Evolutionary conservation across 2,329 filamentous ascomycete species (phyloP).

Genomic region (Aspergillus sp.): DNA sequence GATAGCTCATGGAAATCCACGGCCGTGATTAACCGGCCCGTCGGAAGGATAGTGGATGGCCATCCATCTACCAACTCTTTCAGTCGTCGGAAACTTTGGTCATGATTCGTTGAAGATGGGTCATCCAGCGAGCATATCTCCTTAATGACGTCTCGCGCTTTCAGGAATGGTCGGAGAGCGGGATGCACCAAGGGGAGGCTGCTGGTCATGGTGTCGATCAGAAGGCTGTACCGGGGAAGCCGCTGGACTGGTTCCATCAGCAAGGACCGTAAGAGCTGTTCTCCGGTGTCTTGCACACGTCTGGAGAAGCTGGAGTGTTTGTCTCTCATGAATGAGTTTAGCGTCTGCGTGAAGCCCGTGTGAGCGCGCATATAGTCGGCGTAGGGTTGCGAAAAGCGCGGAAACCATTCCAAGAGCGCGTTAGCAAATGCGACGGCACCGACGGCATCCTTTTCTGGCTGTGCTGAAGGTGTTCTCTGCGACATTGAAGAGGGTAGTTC

Average conservation of each 20-base stretch:
- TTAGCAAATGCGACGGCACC: slow-evolving; percentile 77
- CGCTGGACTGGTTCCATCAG: slow-evolving; percentile 96
- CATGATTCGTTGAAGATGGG: slow-evolving; percentile 62
- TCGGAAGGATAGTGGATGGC: slow-evolving; percentile 68
- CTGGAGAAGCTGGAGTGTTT: slow-evolving; percentile 79
- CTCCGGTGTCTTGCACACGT: slow-evolving; percentile 76
- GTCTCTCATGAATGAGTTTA: slow-evolving; percentile 73
- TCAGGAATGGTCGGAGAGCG: slow-evolving; percentile 76
- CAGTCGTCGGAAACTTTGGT: slow-evolving; percentile 69
- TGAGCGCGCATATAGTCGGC: slow-evolving; percentile 90
- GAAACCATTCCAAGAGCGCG: slow-evolving; percentile 86
- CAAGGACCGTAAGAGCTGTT: slow-evolving; percentile 84
- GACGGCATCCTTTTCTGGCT: slow-evolving; percentile 68
- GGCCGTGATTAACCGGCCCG: slow-evolving; percentile 76
- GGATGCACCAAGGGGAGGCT: slow-evolving; percentile 83
- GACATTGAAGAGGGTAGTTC: slow-evolving; percentile 47
- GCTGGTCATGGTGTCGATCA: slow-evolving; percentile 92
- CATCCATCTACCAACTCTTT: slow-evolving; percentile 74
- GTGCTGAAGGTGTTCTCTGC: slow-evolving; percentile 45
- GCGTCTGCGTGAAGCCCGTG: slow-evolving; percentile 76
- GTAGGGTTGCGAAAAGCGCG: slow-evolving; percentile 86
- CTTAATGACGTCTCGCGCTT: slow-evolving; percentile 87
- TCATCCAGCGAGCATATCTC: slow-evolving; percentile 94
- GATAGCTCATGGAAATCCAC: slow-evolving; percentile 75
- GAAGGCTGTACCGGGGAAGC: slow-evolving; percentile 87